Base-by-base conservation (phyloP, 192 early-diverging fungal species). In the Coemansia sp. region DNA sequence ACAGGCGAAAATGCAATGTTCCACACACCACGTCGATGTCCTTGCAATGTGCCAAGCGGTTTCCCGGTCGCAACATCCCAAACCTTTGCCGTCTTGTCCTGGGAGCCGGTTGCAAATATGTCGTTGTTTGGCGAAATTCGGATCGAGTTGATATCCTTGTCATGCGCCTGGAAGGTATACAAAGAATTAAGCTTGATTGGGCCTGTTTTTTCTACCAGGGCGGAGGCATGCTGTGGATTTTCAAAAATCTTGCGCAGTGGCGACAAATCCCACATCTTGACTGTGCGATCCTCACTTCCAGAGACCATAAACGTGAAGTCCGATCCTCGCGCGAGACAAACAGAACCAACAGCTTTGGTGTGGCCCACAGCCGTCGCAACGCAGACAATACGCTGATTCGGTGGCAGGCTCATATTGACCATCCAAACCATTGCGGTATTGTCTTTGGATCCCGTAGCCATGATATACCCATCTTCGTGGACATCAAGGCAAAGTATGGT, bases 21-120 rank as follows among this genome's bases (percentile, higher is more conserved):
- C 98, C 98, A 99, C 30, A 99, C 89, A 65, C 98, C 98, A 62
- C 96, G 92, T 62, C 89, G 88, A 77, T 99, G 98, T 24, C 98
- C 98, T 62, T 88, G 91, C 74, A 91, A 89, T 6, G 87, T 90
- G 48, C 93, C 94, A 2, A 97, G 55, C 26, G 89, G 84, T 23
- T 80, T 86, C 18, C 96, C 96, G 16, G 93, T 89, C 35, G 86
- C 88, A n/a, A 89, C 87, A 52, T 89, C 89, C 93, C 94, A 98
- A 10, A 97, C 67, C 78, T 96, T 98, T 63, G 93, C 92, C 0
- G 93, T 90, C 83, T 97, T 98, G 82, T 99, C 98, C 68, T 95
- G 92, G 39, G 94, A 94, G 26, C 91, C 95, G 9, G 95, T 93
- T 1, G 94, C 95, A 88, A 99, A 95, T 5, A 95, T 67, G 55